Evolutionary conservation across 495 filamentous ascomycete genomes (phyloP).

Genomic region (Penicillium coprophilum): DNA sequence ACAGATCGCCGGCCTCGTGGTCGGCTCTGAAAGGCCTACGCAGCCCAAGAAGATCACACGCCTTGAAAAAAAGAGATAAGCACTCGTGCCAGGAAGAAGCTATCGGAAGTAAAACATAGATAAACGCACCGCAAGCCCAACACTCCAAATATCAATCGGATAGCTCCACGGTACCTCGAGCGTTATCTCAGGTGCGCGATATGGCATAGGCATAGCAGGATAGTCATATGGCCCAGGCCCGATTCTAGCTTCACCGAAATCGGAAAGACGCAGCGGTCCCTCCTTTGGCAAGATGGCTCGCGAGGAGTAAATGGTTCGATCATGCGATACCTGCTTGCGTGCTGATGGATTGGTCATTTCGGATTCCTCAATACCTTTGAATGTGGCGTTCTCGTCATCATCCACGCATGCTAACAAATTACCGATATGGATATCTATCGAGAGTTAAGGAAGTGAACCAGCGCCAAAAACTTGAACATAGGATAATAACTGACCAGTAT

Average conservation of each 20-base stretch:
- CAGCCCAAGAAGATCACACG: conserved; percentile 48
- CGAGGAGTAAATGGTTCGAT: conserved; percentile 37
- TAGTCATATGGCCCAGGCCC: conserved; percentile 26
- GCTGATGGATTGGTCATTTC: conserved; percentile 30
- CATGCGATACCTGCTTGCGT: conserved; percentile 37
- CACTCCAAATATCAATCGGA: conserved; percentile 51
- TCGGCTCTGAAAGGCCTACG: conserved; percentile 42
- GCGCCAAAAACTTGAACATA: background rate
- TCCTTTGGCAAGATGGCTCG: background rate
- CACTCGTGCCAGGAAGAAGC: background rate
- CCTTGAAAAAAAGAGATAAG: conserved; percentile 20
- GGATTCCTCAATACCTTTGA: conserved; percentile 22
- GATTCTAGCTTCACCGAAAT: conserved; percentile 37
- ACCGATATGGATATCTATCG: conserved; percentile 29
- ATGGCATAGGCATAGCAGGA: conserved; percentile 42
- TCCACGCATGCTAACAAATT: conserved; percentile 30
- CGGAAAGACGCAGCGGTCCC: conserved; percentile 6
- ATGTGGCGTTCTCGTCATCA: conserved; percentile 16
- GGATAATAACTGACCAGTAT: conserved; percentile 39
- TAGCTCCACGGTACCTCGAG: conserved; percentile 43
- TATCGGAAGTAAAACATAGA: background rate
- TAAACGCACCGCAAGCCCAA: conserved; percentile 44
- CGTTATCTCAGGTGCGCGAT: conserved; percentile 41
- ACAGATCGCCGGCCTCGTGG: conserved; percentile 32
- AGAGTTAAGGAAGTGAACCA: conserved; percentile 19